A percentile compares a stretch with the other conserved stretches of the same genome.
Conservation (phyloP, 495 filamentous ascomycete genomes). For the Podospora fimiseda region DNA sequence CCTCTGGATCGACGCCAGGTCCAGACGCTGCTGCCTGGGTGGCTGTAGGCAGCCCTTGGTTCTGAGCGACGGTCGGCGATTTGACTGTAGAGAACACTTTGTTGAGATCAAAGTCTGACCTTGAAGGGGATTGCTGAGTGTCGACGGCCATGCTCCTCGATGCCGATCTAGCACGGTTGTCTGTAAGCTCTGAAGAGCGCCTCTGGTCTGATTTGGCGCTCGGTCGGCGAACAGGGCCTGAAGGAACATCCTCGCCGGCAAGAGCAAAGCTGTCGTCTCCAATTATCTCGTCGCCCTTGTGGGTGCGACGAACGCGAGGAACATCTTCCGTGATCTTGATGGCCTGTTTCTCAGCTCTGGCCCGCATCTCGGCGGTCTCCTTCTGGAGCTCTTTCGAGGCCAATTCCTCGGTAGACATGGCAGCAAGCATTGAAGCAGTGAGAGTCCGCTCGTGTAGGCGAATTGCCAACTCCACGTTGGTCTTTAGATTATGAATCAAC, state of each 20-base stretch:
- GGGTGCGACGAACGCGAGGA: conserved; percentile 80
- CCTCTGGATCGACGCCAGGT: conserved; percentile 70
- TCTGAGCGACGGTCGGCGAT: conserved; percentile 46
- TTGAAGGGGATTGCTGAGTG: conserved; percentile 42
- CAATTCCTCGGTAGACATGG: conserved; percentile 83
- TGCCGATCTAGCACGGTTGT: conserved; percentile 14
- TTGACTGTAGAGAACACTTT: conserved; percentile 63
- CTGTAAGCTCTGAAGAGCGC: conserved; percentile 20
- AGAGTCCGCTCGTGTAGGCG: conserved; percentile 65
- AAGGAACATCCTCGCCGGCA: conserved; percentile 33
- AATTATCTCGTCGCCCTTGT: conserved; percentile 91
- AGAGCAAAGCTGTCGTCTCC: conserved; percentile 51
- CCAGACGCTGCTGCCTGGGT: conserved; percentile 38
- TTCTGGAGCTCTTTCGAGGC: conserved; percentile 83
- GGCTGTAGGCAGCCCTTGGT: conserved; percentile 40
- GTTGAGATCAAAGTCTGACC: conserved; percentile 61
- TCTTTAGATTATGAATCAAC: conserved; percentile 76
- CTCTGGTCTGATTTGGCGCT: conserved; percentile 17
- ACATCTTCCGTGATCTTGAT: conserved; percentile 76
- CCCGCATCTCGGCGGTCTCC: conserved; percentile 65
- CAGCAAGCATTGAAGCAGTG: conserved; percentile 63
- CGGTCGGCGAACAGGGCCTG: conserved; percentile 34
- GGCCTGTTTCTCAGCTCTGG: conserved; percentile 73
- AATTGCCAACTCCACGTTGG: conserved; percentile 70
- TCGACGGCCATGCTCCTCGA: conserved; percentile 40